These are phyloP conservation scores for Tylopilus subfusipes DNA, from an alignment of 768 basidiomycete species.

Conservation along the genomic window DNA sequence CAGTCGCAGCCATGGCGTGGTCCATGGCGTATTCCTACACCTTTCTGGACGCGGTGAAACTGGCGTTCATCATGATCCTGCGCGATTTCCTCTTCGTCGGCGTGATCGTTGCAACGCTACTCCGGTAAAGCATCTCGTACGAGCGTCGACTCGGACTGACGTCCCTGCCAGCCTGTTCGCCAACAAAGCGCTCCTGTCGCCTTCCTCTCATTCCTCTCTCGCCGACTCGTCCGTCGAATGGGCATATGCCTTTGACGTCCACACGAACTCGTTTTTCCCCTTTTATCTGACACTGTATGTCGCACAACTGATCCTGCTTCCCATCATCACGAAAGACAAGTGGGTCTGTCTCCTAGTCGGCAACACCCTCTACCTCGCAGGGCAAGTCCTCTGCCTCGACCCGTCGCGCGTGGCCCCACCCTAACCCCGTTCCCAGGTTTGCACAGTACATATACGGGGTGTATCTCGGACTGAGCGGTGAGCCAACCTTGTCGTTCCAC, in stretches of 20 bases:
- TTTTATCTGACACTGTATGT: constrained; percentile 87
- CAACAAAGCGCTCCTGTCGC: constrained; percentile 66
- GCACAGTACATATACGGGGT: constrained; percentile 91
- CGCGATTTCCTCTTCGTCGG: constrained; percentile 86
- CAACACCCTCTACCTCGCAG: constrained; percentile 74
- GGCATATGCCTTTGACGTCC: constrained; percentile 96
- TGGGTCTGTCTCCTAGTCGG: constrained; percentile 96
- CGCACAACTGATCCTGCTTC: constrained; percentile 81
- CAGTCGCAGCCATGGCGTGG: constrained; percentile 85
- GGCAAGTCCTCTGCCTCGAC: constrained; percentile 41
- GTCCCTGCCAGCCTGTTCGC: constrained; percentile 53
- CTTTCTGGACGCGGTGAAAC: constrained; percentile 49
- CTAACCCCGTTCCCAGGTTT: constrained; percentile 46
- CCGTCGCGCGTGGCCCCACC: neutral
- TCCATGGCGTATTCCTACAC: constrained; percentile 74
- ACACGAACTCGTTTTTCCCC: constrained; percentile 96
- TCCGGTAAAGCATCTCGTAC: constrained; percentile 51
- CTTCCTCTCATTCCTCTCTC: constrained; percentile 67
- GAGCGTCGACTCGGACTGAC: constrained; percentile 14
- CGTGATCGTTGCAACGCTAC: constrained; percentile 63
- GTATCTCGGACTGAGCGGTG: constrained; percentile 82
- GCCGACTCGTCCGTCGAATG: constrained; percentile 79
- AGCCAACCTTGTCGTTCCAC: constrained; percentile 19
- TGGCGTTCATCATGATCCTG: constrained; percentile 79
- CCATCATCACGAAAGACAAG: constrained; percentile 76